A percentile compares a stretch with the other conserved stretches of the same genome.
Conservation (phyloP, 2,329 filamentous ascomycete genomes). For the Arthrobotrys sphaeroides region DNA sequence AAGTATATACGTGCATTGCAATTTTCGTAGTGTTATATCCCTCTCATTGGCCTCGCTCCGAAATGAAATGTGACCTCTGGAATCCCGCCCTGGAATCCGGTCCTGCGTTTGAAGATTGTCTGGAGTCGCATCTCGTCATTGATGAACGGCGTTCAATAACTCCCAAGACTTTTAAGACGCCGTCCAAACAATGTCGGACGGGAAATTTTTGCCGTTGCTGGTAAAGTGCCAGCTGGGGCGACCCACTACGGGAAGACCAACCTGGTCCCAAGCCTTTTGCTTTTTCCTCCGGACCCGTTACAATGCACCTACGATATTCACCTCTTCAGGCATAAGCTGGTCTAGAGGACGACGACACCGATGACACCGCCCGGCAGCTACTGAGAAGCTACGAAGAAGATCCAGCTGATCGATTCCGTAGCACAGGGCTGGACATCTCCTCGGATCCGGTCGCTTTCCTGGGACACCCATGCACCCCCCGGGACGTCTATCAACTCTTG, state of each 20-base stretch:
- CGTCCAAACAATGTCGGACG: constrained; percentile 40
- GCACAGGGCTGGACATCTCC: constrained; percentile 45
- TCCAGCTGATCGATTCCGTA: constrained; percentile 46
- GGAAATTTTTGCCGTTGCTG: constrained; percentile 42
- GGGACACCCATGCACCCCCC: neutral
- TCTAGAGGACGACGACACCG: constrained; percentile 6
- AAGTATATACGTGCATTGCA: neutral
- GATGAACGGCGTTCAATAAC: constrained; percentile 49
- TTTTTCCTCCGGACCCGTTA: constrained; percentile 30
- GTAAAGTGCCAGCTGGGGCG: constrained; percentile 33
- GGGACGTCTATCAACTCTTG: constrained; percentile 1
- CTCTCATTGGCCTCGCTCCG: neutral
- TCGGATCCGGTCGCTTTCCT: constrained; percentile 33
- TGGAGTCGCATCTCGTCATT: constrained; percentile 35
- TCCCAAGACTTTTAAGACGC: constrained; percentile 54
- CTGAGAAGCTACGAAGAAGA: constrained; percentile 6
- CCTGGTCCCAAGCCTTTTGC: constrained; percentile 37
- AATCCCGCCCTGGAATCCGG: constrained; percentile 11
- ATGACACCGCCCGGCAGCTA: constrained; percentile 4
- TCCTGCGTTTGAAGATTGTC: constrained; percentile 14
- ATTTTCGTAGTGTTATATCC: neutral
- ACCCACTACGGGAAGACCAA: constrained; percentile 51
- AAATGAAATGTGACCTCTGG: constrained; percentile 17
- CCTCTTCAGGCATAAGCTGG: constrained; percentile 19
- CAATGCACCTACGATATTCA: constrained; percentile 13